Conservation (phyloP, 2,329 filamentous ascomycete genomes). For the Nannizziopsis barbatae region DNA sequence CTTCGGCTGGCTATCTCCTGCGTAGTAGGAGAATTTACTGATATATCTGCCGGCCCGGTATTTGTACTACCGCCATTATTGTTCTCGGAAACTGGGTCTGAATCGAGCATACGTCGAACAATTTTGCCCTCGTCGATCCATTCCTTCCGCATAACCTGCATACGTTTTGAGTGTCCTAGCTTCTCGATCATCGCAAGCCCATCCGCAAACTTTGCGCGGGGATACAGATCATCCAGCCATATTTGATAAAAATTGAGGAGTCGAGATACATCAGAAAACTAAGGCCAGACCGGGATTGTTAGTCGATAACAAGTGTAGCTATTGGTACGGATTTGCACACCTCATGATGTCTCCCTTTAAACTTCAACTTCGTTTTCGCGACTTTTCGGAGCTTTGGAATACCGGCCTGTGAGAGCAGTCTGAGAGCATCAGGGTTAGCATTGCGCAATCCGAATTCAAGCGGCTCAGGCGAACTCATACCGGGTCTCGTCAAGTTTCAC, state of each 20-base stretch:
- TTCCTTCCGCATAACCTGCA: constrained; percentile 62
- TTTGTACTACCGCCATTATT: background rate
- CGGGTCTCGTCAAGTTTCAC: constrained; percentile 79
- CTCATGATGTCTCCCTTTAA: constrained; percentile 93
- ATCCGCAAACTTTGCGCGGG: constrained; percentile 86
- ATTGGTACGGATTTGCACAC: constrained; percentile 33
- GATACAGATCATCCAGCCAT: constrained; percentile 94
- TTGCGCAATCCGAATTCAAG: background rate
- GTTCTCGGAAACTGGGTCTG: background rate
- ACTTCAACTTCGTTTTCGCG: constrained; percentile 57
- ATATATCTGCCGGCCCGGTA: background rate
- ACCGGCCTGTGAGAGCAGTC: constrained; percentile 69
- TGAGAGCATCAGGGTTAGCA: constrained; percentile 26
- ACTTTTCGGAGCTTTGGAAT: constrained; percentile 69
- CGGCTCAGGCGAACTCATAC: constrained; percentile 31
- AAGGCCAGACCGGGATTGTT: background rate
- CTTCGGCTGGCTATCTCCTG: background rate
- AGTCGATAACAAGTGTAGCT: background rate
- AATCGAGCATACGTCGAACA: background rate
- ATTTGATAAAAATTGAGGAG: constrained; percentile 86
- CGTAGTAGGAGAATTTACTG: background rate
- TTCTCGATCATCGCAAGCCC: constrained; percentile 86
- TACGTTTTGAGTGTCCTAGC: constrained; percentile 68
- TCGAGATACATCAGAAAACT: constrained; percentile 74
- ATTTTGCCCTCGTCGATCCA: constrained; percentile 66